Evolutionary conservation across 768 basidiomycete genomes (phyloP), one percentile per base, ranked within the genome.

Genomic region (Chiua virens): DNA sequence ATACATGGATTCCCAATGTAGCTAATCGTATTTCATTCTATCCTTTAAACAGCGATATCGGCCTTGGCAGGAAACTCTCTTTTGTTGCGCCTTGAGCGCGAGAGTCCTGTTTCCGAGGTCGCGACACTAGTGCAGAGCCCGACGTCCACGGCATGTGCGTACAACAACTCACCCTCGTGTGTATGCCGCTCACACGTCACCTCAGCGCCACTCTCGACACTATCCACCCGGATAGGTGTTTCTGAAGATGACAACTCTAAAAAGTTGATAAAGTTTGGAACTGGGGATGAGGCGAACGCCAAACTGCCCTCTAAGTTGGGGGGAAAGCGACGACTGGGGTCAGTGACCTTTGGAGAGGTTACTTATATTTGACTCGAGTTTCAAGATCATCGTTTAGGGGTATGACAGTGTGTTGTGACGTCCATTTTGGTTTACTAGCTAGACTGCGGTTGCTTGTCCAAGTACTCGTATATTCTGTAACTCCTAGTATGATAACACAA

Each of bases 271-370:
- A 34, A 17, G 42, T 30, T 18, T 44, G 22, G 5, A 15, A 18
- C 9, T 34, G 28, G 14, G 4, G 23, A 20, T 8, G 37, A 51
- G 18, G 38, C 21, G 14, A 13, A 22, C n/a, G 5, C 11, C 15
- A 36, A 40, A 13, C 3, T 4, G 20, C 10, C 37, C 30, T n/a
- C n/a, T n/a, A 46, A 51, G 44, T 40, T 20, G 43, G 37, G 9
- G 21, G 43, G 42, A 43, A 42, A 50, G 22, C 50, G 35, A 34
- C 36, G 43, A 5, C 30, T 30, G 0, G 50, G 50, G 11, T 18
- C 27, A 28, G 49, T 50, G 8, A 46, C 50, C 44, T 51, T 46
- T 27, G 44, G 50, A 20, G 37, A 46, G 30, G 38, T 43, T 18
- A 51, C 43, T 9, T 46, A 46, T 25, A 20, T 25, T 21, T 51